Conservation (phyloP, 768 basidiomycete species). For the Pulveroboletus sp. region DNA sequence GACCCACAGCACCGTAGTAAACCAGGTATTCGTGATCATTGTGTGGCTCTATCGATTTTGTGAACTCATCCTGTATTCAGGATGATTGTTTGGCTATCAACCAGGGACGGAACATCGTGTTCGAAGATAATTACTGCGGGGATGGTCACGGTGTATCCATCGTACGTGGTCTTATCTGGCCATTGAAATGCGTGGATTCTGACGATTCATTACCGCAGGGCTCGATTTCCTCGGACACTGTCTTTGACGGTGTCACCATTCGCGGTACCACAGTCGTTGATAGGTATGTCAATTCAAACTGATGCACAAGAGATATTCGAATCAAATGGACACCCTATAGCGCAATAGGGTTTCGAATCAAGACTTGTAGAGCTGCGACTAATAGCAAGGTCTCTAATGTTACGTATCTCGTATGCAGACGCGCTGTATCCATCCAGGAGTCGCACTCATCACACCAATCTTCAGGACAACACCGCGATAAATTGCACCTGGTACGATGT, state of each 20-base stretch:
- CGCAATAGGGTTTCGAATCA: conserved; percentile 57
- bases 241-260: conserved; percentile 46
- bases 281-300: conserved; percentile 33
- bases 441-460: background rate
- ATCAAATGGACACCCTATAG: conserved; percentile 24
- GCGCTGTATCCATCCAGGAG: background rate
- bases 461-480: conserved; percentile 49
- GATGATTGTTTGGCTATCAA: conserved; percentile 64
- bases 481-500: conserved; percentile 49
- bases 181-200: background rate
- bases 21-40: conserved; percentile 17
- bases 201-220: conserved; percentile 35
- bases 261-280: conserved; percentile 49
- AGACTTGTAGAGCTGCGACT: conserved; percentile 44
- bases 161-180: conserved; percentile 12
- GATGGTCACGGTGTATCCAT: conserved; percentile 65
- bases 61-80: conserved; percentile 17
- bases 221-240: conserved; percentile 44
- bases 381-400: conserved; percentile 46
- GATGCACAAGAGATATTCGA: background rate
- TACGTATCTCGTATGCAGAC: conserved; percentile 41
- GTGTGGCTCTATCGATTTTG: background rate
- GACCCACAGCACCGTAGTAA: conserved; percentile 16
- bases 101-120: conserved; percentile 38
- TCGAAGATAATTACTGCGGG: conserved; percentile 49